Percentiles rank a stretch among this genome's conserved stretches.
Conservation (phyloP, 106 monocot genomes). For the Apostasia shenzhenica region DNA sequence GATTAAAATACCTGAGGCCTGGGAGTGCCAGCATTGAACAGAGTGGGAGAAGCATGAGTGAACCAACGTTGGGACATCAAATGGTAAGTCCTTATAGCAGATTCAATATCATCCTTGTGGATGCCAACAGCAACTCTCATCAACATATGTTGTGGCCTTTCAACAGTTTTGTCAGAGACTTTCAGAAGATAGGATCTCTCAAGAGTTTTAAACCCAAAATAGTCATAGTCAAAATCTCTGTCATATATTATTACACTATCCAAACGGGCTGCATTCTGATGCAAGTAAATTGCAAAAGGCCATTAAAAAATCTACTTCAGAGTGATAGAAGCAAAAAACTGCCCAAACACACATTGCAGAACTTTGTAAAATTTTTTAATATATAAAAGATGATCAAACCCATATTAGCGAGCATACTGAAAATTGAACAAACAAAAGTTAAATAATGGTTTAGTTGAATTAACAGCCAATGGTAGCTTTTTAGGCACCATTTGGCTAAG, state of each 20-base stretch:
- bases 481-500: too few species aligned
- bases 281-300: neutral
- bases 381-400: too few species aligned
- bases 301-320: too few species aligned
- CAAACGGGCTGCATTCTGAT: conserved; percentile 80
- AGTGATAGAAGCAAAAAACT: too few species aligned
- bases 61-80: conserved; percentile 99
- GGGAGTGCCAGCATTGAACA: conserved; percentile 94
- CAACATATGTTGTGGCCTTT: conserved; percentile 97
- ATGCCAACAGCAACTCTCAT: conserved; percentile 98
- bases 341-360: too few species aligned
- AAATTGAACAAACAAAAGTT: too few species aligned
- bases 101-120: conserved; percentile 84
- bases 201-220: conserved; percentile 95
- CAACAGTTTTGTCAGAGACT: conserved; percentile 65
- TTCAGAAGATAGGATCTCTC: conserved; percentile 97
- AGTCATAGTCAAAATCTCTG: conserved; percentile 95
- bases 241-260: conserved; percentile 98
- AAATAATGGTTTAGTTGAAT: too few species aligned
- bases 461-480: too few species aligned
- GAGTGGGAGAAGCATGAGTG: conserved; percentile 92
- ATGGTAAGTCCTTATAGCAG: conserved; percentile 80
- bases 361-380: too few species aligned
- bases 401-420: too few species aligned
- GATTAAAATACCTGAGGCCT: conserved; percentile 60